Evolutionary conservation across 805 yeast genomes (phyloP), one percentile per base, ranked within the genome.

Genomic region (Candida anglica): DNA sequence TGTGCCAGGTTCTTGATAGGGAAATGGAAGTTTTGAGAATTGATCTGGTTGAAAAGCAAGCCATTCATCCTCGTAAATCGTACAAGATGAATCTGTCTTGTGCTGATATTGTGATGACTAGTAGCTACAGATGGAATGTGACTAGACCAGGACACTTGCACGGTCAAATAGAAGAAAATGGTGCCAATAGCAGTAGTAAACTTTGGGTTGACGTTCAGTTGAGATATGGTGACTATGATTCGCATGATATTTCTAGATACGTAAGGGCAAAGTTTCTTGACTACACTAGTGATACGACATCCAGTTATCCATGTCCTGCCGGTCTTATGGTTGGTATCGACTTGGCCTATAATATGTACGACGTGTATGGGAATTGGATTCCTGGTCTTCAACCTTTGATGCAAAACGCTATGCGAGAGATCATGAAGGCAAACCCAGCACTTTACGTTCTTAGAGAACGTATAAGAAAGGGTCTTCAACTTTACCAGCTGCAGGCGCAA

Each of bases 321-420:
- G 99, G 99, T 41, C 71, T 86, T 8, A 76, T 93, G 72, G 73
- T 93, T 31, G 95, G 94, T 27, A 73, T 93, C 40, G 99, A 93
- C 59, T 66, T 93, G 44, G 96, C 98, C 0, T 93, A 93, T 56
- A 93, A 93, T 57, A 86, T 88, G 82, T 89, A 84, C 53, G 97
- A 88, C 58, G 89, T 95, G 0, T 93, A 87, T 58, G 99, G 99
- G 20, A 87, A 86, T 49, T 93, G 98, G 98, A 85, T 93, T 63
- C 91, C 94, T 2, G 98, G 98, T 1, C 63, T 91, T 60, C 93
- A 93, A 57, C 87, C 87, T 3, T 66, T 93, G 49, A 68, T 93
- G 66, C 95, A 86, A 51, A 86, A 81, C 50, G 95, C 97, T 10
- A 81, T 93, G 95, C 73, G 78, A 42, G 91, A 93, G 23, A 85